Evolutionary conservation across 23 red algal species (phyloP), one percentile per base, ranked within the genome.

Genomic region (Gracilariopsis chorda): DNA sequence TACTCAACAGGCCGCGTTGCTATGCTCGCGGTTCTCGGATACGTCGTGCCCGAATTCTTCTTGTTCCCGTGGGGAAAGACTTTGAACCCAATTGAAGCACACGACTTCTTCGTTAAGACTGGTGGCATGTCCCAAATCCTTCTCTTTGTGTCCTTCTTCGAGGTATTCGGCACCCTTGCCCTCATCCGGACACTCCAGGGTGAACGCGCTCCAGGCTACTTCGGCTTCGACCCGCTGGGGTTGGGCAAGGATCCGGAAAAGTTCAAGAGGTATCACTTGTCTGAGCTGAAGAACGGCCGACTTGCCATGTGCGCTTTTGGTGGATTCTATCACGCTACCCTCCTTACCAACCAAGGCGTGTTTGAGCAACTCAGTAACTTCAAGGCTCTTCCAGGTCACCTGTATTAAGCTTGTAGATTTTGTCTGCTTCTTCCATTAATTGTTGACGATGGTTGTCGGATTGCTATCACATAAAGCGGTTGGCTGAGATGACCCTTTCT

Each of bases 261-360:
- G 33, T 81, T 86, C 45, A 78, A 77, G 51, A 80, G 72, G 85
- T 92, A 92, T 77, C 73, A 99, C 46, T 56, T 94, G 28, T 72
- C 72, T 21, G 97, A 99, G 83, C 57, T 99, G 14, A 99, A 99
- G 93, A 99, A 99, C 57, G 97, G 97, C 37, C 93, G 97, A 21
- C 73, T 99, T 51, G 97, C 97, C 13, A 99, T 99, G 97, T 92
- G 92, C 42, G 97, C 97, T 12, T 86, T 95, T 30, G 89, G 93
- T 48, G 97, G 92, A 8, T 62, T 98, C 45, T 88, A 92, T 46
- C 96, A 98, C 64, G 72, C 69, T 23, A 51, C 51, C 29, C 70
- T 89, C 11, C 61, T 89, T 37, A 72, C 63, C 16, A 77, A 89
- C 17, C 61, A 65, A 16, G 69, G 85, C 42, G 69, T 73, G 17